A percentile compares a stretch with the other conserved stretches of the same genome.
Evolutionary conservation across 2,329 filamentous ascomycete species (phyloP).

Genomic region (Fusarium denticulatum): DNA sequence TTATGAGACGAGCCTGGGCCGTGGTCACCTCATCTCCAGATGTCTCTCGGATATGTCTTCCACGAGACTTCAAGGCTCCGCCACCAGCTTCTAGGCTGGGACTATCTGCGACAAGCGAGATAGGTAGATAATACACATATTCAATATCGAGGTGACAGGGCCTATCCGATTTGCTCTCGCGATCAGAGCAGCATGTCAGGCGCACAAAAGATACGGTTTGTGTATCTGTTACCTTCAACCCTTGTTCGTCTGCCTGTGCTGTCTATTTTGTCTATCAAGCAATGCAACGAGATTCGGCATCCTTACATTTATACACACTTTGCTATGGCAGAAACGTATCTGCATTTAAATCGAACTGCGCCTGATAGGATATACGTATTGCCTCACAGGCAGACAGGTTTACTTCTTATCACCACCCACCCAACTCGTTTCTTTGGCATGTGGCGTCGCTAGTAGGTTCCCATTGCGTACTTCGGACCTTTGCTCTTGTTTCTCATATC

Average conservation of each 20-base stretch:
- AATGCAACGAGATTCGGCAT: constrained; percentile 31
- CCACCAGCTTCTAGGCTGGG: constrained; percentile 2
- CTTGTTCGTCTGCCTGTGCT: constrained; percentile 1
- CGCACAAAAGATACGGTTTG: constrained; percentile 43
- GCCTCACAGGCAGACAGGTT: constrained; percentile 13
- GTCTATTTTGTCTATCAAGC: constrained; percentile 12
- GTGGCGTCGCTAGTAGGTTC: constrained; percentile 41
- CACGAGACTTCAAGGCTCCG: constrained; percentile 10
- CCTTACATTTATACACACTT: neutral
- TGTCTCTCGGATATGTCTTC: constrained; percentile 10
- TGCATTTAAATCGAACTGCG: constrained; percentile 10
- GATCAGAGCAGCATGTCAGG: constrained; percentile 29
- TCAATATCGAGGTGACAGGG: constrained; percentile 20
- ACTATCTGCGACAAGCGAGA: constrained; percentile 31
- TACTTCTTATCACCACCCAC: constrained; percentile 28
- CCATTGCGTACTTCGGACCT: constrained; percentile 12
- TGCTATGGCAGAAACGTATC: neutral
- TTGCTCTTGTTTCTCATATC: neutral
- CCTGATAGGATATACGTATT: neutral
- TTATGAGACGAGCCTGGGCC: constrained; percentile 7
- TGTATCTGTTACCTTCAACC: constrained; percentile 17
- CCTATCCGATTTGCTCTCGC: constrained; percentile 15
- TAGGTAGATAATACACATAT: constrained; percentile 24
- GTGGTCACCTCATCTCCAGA: constrained; percentile 33
- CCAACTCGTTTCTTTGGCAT: constrained; percentile 31